A percentile compares a stretch with the other conserved stretches of the same genome.
Evolutionary conservation across 2,329 filamentous ascomycete species (phyloP).

Genomic region (Colletotrichum destructivum): DNA sequence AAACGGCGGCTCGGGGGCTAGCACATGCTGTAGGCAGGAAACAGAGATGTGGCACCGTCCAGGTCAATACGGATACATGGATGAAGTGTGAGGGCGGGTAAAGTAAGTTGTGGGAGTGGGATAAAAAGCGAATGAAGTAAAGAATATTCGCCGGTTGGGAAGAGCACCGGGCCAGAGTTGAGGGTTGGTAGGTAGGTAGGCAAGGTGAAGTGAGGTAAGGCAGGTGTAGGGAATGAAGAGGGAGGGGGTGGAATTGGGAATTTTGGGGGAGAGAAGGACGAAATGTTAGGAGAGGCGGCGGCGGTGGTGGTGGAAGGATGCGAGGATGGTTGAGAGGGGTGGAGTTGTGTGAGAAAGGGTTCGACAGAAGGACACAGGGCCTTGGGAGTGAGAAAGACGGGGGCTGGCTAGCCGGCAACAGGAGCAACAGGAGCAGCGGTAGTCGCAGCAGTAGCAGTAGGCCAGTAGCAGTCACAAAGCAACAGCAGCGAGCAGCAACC

Average conservation of each 20-base stretch:
- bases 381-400: background rate
- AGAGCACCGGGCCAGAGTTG: constrained; percentile 26
- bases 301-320: constrained; percentile 21
- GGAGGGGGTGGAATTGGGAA: constrained; percentile 19
- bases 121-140: constrained; percentile 16
- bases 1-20: constrained; percentile 41
- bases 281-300: constrained; percentile 3
- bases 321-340: constrained; percentile 27
- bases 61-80: constrained; percentile 36
- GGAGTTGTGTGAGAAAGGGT: constrained; percentile 30
- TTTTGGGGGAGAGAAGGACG: constrained; percentile 16
- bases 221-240: constrained; percentile 34
- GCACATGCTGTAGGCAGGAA: constrained; percentile 41
- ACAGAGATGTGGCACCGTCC: constrained; percentile 37
- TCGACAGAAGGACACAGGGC: constrained; percentile 24
- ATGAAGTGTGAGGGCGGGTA: constrained; percentile 22
- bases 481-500: too few species aligned
- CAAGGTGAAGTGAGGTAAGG: background rate
- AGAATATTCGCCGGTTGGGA: constrained; percentile 11
- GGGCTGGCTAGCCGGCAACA: constrained; percentile 6
- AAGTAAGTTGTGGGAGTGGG: constrained; percentile 1
- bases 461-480: too few species aligned
- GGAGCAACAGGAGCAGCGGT: constrained; percentile 4
- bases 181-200: background rate
- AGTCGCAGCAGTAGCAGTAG: background rate